These are phyloP conservation scores for Tephrocybe rancida DNA, from an alignment of 768 basidiomycete species.

Conservation along the genomic window DNA sequence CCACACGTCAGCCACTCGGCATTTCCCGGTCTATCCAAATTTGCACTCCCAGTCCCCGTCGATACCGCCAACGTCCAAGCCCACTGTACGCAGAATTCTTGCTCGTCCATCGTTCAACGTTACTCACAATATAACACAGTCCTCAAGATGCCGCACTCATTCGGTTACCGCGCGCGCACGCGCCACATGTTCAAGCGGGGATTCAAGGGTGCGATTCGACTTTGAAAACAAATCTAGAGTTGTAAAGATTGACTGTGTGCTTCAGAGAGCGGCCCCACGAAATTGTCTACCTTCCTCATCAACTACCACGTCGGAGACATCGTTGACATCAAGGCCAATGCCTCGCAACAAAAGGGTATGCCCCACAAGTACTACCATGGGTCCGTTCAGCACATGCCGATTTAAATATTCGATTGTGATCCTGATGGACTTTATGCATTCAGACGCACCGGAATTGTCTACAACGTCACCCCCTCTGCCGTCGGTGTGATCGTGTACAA, in stretches of 20 bases:
- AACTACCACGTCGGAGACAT: constrained; percentile 97
- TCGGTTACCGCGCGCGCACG: constrained; percentile 99
- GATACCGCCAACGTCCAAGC: constrained; percentile 51
- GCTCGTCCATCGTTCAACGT: constrained; percentile 15
- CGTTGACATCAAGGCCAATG: constrained; percentile 99
- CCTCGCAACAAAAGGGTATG: constrained; percentile 99
- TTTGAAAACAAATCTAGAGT: not conserved
- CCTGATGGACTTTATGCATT: constrained; percentile 3
- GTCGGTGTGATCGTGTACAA: constrained; percentile 99
- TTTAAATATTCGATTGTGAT: not conserved
- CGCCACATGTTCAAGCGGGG: constrained; percentile 99
- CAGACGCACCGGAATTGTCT: constrained; percentile 96
- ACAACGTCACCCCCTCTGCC: constrained; percentile 94
- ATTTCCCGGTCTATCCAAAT: constrained; percentile 43
- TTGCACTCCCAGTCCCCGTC: constrained; percentile 24
- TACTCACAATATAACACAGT: constrained; percentile 42
- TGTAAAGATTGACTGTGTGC: constrained; percentile 8
- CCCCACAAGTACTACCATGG: constrained; percentile 99
- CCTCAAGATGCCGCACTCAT: constrained; percentile 98
- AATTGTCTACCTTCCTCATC: constrained; percentile 91
- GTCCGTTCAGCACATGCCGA: constrained; percentile 49
- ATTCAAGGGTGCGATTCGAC: constrained; percentile 81
- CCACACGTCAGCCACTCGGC: constrained; percentile 61
- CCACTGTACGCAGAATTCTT: constrained; percentile 45
- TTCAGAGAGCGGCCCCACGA: constrained; percentile 86